These are phyloP conservation scores for Parasarocladium wereldwijsianum DNA, from an alignment of 2,329 filamentous ascomycete genomes.

Conservation along the genomic window DNA sequence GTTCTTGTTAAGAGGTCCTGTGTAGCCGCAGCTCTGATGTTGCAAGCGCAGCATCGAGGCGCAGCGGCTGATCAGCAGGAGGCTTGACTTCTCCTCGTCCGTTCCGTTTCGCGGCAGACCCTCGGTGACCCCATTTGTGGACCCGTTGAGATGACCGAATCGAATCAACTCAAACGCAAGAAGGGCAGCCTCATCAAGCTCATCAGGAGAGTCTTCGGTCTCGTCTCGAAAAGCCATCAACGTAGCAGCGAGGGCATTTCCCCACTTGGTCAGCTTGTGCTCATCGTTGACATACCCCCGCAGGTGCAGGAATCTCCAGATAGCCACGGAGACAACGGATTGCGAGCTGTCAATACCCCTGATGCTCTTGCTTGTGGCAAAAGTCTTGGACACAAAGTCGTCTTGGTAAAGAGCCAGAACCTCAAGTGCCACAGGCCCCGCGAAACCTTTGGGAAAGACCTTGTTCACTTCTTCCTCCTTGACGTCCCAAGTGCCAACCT, in stretches of 20 bases:
- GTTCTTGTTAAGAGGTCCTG: slow-evolving; percentile 82
- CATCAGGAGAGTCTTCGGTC: slow-evolving; percentile 27
- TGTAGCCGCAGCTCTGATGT: slow-evolving; percentile 80
- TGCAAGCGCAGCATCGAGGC: slow-evolving; percentile 70
- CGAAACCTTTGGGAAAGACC: slow-evolving; percentile 26
- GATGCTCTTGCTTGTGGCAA: slow-evolving; percentile 41
- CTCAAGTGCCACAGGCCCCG: slow-evolving; percentile 34
- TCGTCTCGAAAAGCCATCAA: slow-evolving; percentile 46
- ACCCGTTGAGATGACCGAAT: slow-evolving; percentile 61
- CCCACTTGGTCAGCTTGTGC: slow-evolving; percentile 75
- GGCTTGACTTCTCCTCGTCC: slow-evolving; percentile 63
- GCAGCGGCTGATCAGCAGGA: slow-evolving; percentile 73
- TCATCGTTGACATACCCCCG: slow-evolving; percentile 68
- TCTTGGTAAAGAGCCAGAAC: slow-evolving; percentile 53
- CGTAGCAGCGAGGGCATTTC: slow-evolving; percentile 59
- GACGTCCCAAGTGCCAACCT: slow-evolving; percentile 55
- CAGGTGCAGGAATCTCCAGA: slow-evolving; percentile 83
- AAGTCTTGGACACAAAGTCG: slow-evolving; percentile 55
- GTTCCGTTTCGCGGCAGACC: slow-evolving; percentile 39
- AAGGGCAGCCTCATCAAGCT: slow-evolving; percentile 63
- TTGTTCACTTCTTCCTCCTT: slow-evolving; percentile 40
- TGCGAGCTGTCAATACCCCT: slow-evolving; percentile 52
- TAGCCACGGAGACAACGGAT: slow-evolving; percentile 54
- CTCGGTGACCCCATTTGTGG: slow-evolving; percentile 41
- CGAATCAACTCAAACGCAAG: slow-evolving; percentile 76